Evolutionary conservation across 768 basidiomycete species (phyloP).

Genomic region (Obba rivulosa): DNA sequence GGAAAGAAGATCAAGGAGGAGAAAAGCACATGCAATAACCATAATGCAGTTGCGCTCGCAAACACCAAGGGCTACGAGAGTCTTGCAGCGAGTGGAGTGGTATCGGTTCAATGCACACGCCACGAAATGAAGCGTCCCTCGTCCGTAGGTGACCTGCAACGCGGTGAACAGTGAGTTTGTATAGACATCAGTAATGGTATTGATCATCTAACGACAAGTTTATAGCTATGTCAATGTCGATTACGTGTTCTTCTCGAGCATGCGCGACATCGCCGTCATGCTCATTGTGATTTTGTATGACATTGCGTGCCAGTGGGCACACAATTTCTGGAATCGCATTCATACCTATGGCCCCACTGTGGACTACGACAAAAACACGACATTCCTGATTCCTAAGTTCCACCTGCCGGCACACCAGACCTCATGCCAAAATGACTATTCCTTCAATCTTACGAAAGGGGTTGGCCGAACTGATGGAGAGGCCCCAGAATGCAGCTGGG

Average conservation of each 20-base stretch:
- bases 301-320: slow-evolving; percentile 21
- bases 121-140: slow-evolving; percentile 18
- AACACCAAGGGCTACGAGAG: slow-evolving; percentile 2
- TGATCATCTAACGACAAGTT: not conserved
- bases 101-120: slow-evolving; percentile 10
- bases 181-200: not conserved
- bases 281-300: slow-evolving; percentile 14
- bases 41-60: slow-evolving; percentile 12
- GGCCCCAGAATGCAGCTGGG: slow-evolving; percentile 33
- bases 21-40: slow-evolving; percentile 12
- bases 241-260: slow-evolving; percentile 11
- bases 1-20: slow-evolving; percentile 15
- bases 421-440: slow-evolving; percentile 25
- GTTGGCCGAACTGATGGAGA: slow-evolving; percentile 31
- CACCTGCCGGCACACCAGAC: slow-evolving; percentile 31
- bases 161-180: slow-evolving; percentile 18
- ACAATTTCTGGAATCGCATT: slow-evolving; percentile 6
- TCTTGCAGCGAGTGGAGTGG: slow-evolving; percentile 13
- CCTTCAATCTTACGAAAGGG: slow-evolving; percentile 24
- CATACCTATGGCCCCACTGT: not conserved
- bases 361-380: not conserved
- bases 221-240: slow-evolving; percentile 19
- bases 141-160: slow-evolving; percentile 21
- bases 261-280: not conserved
- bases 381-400: slow-evolving; percentile 30